Evolutionary conservation across 352 stramenopile species (phyloP), one percentile per base, ranked within the genome.

Genomic region (Phytophthora macrochlamydospora): DNA sequence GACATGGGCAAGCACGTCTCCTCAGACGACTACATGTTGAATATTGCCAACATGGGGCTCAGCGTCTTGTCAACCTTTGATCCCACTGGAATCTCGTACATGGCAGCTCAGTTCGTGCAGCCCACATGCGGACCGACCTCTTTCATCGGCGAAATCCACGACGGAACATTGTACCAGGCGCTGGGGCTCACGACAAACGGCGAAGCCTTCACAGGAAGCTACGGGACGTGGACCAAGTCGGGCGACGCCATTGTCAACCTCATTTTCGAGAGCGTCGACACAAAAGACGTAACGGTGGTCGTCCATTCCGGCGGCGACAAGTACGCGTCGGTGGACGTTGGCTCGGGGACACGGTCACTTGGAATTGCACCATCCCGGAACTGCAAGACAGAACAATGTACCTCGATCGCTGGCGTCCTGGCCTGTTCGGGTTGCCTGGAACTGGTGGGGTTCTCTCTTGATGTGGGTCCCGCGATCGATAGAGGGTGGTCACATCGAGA

Each of bases 401-500:
- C 40, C 29, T 65, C 2, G 57, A 65, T 65, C 57, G 57, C 5
- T 65, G 57, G 49, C 54, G 80, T 72, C 66, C 49, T 73, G 43
- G 76, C 68, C 56, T 76, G 58, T 45, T 85, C 52, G 76, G 73
- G 57, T 24, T 74, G 48, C 33, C 71, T 56, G 37, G 65, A 69
- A 67, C 37, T 62, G 29, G 71, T 45, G 33, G 54, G 73, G 73
- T 32, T 65, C 57, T 9, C n/a, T 65, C 11, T 31, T 65, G 24
- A 28, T 57, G 28, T 85, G 76, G 76, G 59, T 88, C 7, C 76
- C 79, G 3, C 59, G 75, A 31, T 51, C 58, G 5, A 69, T 51
- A 3, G 38, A 69, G 2, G 67, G 68, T n/a, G 75, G 75, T 9
- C 66, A 69, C 44, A 51, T 84, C 18, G 62, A 74, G 38, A 75